Conservation (phyloP, 306 rosid genomes). For the Medicago lupulina region DNA sequence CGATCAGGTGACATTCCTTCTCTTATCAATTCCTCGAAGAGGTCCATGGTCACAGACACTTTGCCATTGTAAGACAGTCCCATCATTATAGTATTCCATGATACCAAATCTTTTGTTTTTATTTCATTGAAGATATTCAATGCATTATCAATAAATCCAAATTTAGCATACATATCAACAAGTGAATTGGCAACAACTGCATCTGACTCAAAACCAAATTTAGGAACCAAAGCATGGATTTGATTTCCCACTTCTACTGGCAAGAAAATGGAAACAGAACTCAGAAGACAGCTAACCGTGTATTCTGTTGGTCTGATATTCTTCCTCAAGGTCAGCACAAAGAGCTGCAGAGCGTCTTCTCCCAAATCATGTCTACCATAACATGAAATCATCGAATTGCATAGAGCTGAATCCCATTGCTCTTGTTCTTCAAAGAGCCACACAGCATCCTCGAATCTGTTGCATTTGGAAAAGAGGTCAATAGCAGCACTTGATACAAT, state of each 20-base stretch:
- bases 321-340: conserved; percentile 64
- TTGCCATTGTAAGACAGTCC: conserved; percentile 70
- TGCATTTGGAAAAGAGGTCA: conserved; percentile 89
- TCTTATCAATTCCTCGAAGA: conserved; percentile 50
- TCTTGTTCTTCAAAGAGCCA: conserved; percentile 61
- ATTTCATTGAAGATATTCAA: conserved; percentile 56
- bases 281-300: conserved; percentile 70
- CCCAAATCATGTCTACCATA: conserved; percentile 58
- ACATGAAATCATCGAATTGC: conserved; percentile 87
- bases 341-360: conserved; percentile 62
- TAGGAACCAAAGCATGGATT: conserved; percentile 73
- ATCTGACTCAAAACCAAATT: conserved; percentile 72
- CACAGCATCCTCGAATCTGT: conserved; percentile 75
- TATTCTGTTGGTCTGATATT: conserved; percentile 75
- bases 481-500: conserved; percentile 78
- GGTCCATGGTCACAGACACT: conserved; percentile 51
- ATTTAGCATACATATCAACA: conserved; percentile 69
- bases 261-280: conserved; percentile 57
- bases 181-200: conserved; percentile 72
- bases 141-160: conserved; percentile 65
- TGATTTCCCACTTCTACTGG: conserved; percentile 66
- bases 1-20: conserved; percentile 60
- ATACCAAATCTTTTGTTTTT: conserved; percentile 66
- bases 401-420: conserved; percentile 64
- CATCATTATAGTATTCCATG: conserved; percentile 80